These are phyloP conservation scores for Dichotomocladium elegans DNA, from an alignment of 371 early-diverging fungal species.

Conservation along the genomic window DNA sequence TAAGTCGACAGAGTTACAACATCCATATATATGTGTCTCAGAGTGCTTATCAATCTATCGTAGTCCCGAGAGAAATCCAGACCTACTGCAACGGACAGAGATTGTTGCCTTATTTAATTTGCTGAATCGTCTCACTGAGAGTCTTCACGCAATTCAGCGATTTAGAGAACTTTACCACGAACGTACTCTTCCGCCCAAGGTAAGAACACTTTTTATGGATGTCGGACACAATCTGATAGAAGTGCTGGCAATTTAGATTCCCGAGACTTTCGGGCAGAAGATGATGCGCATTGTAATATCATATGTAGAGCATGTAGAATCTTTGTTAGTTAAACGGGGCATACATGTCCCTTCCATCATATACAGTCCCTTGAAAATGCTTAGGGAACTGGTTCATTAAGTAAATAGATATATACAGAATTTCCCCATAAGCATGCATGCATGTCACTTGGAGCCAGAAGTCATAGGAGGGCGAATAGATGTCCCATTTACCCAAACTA, in stretches of 20 bases:
- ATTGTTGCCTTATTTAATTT: constrained; percentile 93
- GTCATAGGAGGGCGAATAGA: too few species aligned
- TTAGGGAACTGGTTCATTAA: too few species aligned
- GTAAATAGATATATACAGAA: too few species aligned
- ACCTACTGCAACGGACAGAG: constrained; percentile 75
- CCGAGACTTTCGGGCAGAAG: background rate
- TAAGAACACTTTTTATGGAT: background rate
- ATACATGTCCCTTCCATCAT: constrained; percentile 28
- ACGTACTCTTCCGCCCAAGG: constrained; percentile 10
- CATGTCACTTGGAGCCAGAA: too few species aligned
- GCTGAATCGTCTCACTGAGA: constrained; percentile 82
- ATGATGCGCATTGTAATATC: background rate
- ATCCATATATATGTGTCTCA: background rate
- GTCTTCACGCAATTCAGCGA: constrained; percentile 62
- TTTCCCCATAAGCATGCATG: too few species aligned
- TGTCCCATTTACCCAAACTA: too few species aligned
- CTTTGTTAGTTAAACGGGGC: constrained; percentile 12
- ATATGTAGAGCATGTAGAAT: background rate
- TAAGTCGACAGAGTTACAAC: too few species aligned
- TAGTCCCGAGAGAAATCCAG: constrained; percentile 48
- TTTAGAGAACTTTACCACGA: constrained; percentile 73
- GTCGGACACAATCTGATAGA: background rate
- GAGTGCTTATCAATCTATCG: background rate
- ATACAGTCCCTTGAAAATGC: constrained; percentile 6
- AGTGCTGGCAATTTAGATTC: background rate